These are phyloP conservation scores for Gillenia trifoliata DNA, from an alignment of 306 rosid species.

Conservation along the genomic window DNA sequence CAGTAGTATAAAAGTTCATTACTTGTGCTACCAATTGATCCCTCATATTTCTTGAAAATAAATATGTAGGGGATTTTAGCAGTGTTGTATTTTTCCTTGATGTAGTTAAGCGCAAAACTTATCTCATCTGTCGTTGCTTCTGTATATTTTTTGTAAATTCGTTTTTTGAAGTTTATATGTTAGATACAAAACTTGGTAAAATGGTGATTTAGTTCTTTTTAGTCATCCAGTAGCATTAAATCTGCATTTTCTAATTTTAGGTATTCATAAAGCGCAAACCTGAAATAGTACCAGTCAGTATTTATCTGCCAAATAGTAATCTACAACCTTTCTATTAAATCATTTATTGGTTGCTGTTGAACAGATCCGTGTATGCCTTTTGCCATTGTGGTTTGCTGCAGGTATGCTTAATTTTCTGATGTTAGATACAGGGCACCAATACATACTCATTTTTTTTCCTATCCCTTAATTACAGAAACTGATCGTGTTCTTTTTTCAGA, in stretches of 20 bases:
- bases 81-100: not conserved
- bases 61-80: not conserved
- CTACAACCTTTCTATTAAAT: not conserved
- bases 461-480: conserved; percentile 30
- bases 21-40: not conserved
- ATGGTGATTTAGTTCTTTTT: not conserved
- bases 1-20: not conserved
- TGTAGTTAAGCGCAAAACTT: not conserved
- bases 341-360: conserved; percentile 14
- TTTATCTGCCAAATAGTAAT: not conserved
- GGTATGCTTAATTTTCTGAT: conserved; percentile 40
- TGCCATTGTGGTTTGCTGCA: conserved; percentile 79
- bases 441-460: conserved; percentile 22
- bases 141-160: not conserved
- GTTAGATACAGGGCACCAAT: conserved; percentile 20
- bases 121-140: conserved; percentile 12
- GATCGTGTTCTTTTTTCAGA: conserved; percentile 43
- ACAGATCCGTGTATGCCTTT: conserved; percentile 68
- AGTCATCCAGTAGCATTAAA: not conserved
- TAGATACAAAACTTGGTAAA: not conserved
- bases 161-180: not conserved
- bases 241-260: not conserved
- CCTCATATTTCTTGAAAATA: not conserved
- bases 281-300: not conserved
- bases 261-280: not conserved